Conservation (phyloP, 495 filamentous ascomycete genomes). For the Penicillium fimorum region DNA sequence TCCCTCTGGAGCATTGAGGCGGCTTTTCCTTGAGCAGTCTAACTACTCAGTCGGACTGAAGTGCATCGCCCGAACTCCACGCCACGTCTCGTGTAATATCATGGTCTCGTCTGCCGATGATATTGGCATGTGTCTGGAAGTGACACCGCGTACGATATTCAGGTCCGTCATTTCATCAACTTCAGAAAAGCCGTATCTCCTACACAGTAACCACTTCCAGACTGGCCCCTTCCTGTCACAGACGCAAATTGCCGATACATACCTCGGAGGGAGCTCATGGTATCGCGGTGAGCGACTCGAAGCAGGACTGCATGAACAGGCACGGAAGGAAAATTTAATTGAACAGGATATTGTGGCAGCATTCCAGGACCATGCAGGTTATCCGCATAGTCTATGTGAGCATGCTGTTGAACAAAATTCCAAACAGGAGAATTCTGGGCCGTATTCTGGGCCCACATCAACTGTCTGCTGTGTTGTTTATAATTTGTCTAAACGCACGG, state of each 20-base stretch:
- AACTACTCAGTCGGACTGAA: slow-evolving; percentile 2
- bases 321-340: slow-evolving; percentile 5
- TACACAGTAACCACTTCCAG: slow-evolving; percentile 9
- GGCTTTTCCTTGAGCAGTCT: slow-evolving; percentile 23
- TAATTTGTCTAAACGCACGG: slow-evolving; percentile 18
- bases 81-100: slow-evolving; percentile 30
- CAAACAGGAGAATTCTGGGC: too few relatives aligned
- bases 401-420: too few relatives aligned
- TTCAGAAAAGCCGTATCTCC: neutral
- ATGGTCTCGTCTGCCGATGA: slow-evolving; percentile 24
- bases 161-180: neutral
- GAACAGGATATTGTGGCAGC: slow-evolving; percentile 11
- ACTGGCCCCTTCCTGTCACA: neutral
- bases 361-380: slow-evolving; percentile 28
- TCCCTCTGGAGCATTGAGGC: slow-evolving; percentile 20
- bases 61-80: slow-evolving; percentile 16
- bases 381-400: slow-evolving; percentile 23
- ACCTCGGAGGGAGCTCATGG: slow-evolving; percentile 6
- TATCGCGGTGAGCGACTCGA: neutral
- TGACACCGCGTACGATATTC: slow-evolving; percentile 13
- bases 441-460: slow-evolving; percentile 10
- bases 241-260: neutral
- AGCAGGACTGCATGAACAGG: neutral
- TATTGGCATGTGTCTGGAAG: slow-evolving; percentile 24
- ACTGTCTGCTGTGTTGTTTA: slow-evolving; percentile 31